A percentile compares a stretch with the other conserved stretches of the same genome.
Evolutionary conservation across 2,329 filamentous ascomycete genomes (phyloP).

Genomic region (Colletotrichum sp.): DNA sequence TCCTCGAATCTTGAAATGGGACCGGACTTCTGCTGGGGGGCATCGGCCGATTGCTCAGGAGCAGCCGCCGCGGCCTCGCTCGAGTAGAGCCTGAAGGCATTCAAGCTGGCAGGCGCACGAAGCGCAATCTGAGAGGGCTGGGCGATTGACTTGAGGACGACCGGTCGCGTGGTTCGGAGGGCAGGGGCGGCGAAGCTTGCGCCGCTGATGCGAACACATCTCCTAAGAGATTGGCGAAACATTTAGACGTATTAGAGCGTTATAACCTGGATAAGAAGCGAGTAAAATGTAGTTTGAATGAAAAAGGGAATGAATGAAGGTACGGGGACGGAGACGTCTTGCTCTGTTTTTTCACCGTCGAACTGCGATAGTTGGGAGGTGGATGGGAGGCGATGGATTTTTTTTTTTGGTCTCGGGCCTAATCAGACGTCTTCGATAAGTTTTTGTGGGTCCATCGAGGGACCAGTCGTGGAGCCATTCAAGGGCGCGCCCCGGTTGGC

Average conservation of each 20-base stretch:
- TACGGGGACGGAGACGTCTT: background rate
- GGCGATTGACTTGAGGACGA: conserved; percentile 12
- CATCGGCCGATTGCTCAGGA: conserved; percentile 9
- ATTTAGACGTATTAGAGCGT: conserved; percentile 11
- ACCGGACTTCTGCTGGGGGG: conserved; percentile 20
- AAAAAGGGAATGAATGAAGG: background rate
- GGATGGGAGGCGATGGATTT: conserved; percentile 25
- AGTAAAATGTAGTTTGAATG: background rate
- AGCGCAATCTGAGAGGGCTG: conserved; percentile 8
- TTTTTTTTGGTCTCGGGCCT: conserved; percentile 8
- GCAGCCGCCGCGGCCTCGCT: conserved; percentile 38
- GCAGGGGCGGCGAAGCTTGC: conserved; percentile 15
- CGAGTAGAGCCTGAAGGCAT: conserved; percentile 39
- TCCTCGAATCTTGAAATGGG: conserved; percentile 48
- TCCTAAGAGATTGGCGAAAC: conserved; percentile 36
- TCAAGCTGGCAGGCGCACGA: background rate
- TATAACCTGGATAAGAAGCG: background rate
- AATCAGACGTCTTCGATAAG: conserved; percentile 5
- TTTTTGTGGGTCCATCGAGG: background rate
- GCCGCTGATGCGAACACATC: conserved; percentile 42
- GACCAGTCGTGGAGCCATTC: background rate
- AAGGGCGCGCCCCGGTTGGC: background rate
- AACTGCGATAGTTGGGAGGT: background rate
- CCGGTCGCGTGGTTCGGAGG: conserved; percentile 13
- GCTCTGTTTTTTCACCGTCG: conserved; percentile 1